A percentile compares a stretch with the other conserved stretches of the same genome.
These are phyloP conservation scores for Lachancea kluyveri DNA, from an alignment of 805 yeast species.

Conservation along the genomic window DNA sequence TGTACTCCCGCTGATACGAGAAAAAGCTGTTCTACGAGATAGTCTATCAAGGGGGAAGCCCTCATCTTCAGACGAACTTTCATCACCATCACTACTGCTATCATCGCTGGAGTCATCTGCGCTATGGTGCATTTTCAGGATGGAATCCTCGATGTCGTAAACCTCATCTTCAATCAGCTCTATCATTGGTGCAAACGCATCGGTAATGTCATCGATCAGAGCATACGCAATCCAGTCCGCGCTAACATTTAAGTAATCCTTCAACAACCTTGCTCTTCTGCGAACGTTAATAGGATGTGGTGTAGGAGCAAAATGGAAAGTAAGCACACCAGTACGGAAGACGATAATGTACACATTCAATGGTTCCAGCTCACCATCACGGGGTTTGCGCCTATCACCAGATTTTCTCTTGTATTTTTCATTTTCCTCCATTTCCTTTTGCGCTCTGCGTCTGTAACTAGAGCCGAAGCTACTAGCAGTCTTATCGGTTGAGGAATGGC, in stretches of 20 bases:
- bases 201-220: constrained; percentile 91
- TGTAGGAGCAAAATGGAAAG: constrained; percentile 91
- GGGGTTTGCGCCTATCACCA: constrained; percentile 39
- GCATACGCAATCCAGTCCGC: constrained; percentile 98
- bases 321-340: constrained; percentile 82
- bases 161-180: constrained; percentile 93
- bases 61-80: constrained; percentile 33
- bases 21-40: constrained; percentile 7
- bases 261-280: constrained; percentile 79
- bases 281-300: constrained; percentile 96
- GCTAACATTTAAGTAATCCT: constrained; percentile 83
- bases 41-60: constrained; percentile 16
- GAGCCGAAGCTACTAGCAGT: constrained; percentile 16
- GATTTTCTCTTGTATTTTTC: constrained; percentile 37
- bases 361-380: constrained; percentile 65
- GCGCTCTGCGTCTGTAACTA: constrained; percentile 21
- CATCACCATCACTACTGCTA: constrained; percentile 30
- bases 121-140: constrained; percentile 78
- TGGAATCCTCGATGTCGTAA: constrained; percentile 88
- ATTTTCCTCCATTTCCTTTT: constrained; percentile 30
- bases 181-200: constrained; percentile 95
- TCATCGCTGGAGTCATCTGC: constrained; percentile 36
- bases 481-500: constrained; percentile 18
- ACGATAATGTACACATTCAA: constrained; percentile 90
- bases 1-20: constrained; percentile 11